Percentiles rank a stretch among this genome's conserved stretches.
Evolutionary conservation across 2,329 filamentous ascomycete species (phyloP).

Genomic region (Polytolypa hystricis): DNA sequence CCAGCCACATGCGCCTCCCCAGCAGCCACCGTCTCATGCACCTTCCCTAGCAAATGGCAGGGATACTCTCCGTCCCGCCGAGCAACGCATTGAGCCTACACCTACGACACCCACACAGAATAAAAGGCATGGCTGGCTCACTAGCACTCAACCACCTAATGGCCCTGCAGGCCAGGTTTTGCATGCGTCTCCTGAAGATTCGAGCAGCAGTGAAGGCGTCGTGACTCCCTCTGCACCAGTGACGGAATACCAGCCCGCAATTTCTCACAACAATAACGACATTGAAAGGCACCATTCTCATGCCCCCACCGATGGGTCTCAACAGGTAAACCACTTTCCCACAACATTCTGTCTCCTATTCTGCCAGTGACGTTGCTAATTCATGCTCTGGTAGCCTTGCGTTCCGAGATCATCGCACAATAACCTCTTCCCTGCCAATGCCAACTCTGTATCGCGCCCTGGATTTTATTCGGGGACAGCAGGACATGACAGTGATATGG

Average conservation of each 20-base stretch:
- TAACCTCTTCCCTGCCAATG: slow-evolving; percentile 14
- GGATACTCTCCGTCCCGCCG: neutral
- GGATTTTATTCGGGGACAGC: slow-evolving; percentile 20
- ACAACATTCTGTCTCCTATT: slow-evolving; percentile 15
- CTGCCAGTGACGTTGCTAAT: slow-evolving; percentile 10
- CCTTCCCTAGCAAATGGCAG: neutral
- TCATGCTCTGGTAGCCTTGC: slow-evolving; percentile 22
- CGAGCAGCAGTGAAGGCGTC: slow-evolving; percentile 39
- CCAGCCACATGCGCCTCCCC: slow-evolving; percentile 25
- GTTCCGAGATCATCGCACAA: slow-evolving; percentile 21
- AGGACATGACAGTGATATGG: slow-evolving; percentile 29
- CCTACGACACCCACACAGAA: slow-evolving; percentile 6
- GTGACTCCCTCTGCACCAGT: slow-evolving; percentile 37
- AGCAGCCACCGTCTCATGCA: slow-evolving; percentile 15
- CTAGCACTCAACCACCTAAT: slow-evolving; percentile 20
- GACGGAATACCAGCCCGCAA: slow-evolving; percentile 39
- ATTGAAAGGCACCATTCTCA: slow-evolving; percentile 33
- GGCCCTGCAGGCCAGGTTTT: slow-evolving; percentile 21
- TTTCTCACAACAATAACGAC: slow-evolving; percentile 38
- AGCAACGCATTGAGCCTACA: slow-evolving; percentile 1
- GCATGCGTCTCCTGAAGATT: slow-evolving; percentile 38
- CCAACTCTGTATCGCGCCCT: slow-evolving; percentile 19
- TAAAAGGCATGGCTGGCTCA: slow-evolving; percentile 25
- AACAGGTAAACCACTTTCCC: slow-evolving; percentile 29
- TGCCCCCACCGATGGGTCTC: slow-evolving; percentile 25